phyloP scores from a whole-genome alignment of 1,139 yeast species.

The Kodamaea plutei region DNA sequence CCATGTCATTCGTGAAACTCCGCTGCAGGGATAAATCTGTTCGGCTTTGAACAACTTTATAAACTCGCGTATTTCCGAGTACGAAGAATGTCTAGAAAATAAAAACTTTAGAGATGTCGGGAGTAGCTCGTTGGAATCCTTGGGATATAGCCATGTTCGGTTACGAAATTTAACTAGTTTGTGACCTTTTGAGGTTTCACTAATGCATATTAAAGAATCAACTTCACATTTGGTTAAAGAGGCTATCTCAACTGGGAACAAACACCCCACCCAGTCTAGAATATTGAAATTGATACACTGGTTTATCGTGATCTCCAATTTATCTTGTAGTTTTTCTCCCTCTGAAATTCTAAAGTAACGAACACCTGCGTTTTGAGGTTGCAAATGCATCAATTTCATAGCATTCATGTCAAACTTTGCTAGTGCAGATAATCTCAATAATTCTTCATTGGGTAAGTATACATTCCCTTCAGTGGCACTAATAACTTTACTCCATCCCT shows the following conservation, averaged over 20 bases:
- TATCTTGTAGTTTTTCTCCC: background rate
- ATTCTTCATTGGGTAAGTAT: slow-evolving; percentile 26
- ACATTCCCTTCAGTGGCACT: slow-evolving; percentile 28
- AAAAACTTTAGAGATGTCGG: slow-evolving; percentile 38
- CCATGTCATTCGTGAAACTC: slow-evolving; percentile 35
- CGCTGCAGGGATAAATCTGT: slow-evolving; percentile 44
- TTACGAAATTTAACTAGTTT: slow-evolving; percentile 20
- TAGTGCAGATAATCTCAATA: slow-evolving; percentile 15
- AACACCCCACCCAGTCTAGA: slow-evolving; percentile 28
- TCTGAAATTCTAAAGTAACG: background rate
- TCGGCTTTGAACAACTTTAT: slow-evolving; percentile 35
- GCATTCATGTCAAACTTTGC: slow-evolving; percentile 9
- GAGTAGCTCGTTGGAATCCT: slow-evolving; percentile 27
- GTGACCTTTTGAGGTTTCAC: slow-evolving; percentile 22
- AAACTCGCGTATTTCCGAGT: slow-evolving; percentile 39
- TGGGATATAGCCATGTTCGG: slow-evolving; percentile 28
- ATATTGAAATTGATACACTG: slow-evolving; percentile 42
- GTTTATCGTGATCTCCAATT: slow-evolving; percentile 16
- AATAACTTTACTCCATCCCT: slow-evolving; percentile 44
- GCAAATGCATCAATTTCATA: slow-evolving; percentile 15
- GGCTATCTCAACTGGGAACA: slow-evolving; percentile 22
- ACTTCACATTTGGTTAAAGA: slow-evolving; percentile 15
- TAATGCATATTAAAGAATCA: slow-evolving; percentile 13
- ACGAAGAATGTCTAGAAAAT: slow-evolving; percentile 57
- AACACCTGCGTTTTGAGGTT: background rate